Percentiles rank a stretch among this genome's conserved stretches.
These are phyloP conservation scores for Bipolaris bicolor DNA, from an alignment of 2,329 filamentous ascomycete species.

Conservation along the genomic window DNA sequence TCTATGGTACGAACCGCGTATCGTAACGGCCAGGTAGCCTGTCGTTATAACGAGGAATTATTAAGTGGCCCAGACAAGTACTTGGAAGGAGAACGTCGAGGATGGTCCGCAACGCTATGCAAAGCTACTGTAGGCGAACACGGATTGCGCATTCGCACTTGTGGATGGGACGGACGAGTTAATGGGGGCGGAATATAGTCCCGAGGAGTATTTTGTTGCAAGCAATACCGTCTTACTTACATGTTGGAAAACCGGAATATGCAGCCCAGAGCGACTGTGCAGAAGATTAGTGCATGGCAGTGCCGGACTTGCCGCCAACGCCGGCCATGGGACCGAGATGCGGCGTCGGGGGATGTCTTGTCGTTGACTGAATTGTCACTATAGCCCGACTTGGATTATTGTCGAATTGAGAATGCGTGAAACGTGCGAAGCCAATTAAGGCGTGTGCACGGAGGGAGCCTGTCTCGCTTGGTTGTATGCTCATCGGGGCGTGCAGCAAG, in stretches of 20 bases:
- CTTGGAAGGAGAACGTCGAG: background rate
- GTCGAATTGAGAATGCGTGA: background rate
- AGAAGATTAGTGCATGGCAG: slow-evolving; percentile 3
- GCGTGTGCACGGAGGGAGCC: background rate
- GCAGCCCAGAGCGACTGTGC: slow-evolving; percentile 10
- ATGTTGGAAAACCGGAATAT: slow-evolving; percentile 14
- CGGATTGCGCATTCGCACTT: background rate
- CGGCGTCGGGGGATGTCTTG: slow-evolving; percentile 9
- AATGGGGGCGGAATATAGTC: background rate
- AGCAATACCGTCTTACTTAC: slow-evolving; percentile 1
- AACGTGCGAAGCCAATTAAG: background rate
- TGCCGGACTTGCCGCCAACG: slow-evolving; percentile 10
- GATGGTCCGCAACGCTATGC: background rate
- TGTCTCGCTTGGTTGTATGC: background rate
- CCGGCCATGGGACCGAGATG: slow-evolving; percentile 13
- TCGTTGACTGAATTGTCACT: slow-evolving; percentile 5
- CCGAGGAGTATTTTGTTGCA: background rate
- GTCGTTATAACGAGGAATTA: background rate
- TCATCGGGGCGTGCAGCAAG: background rate
- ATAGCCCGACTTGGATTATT: background rate
- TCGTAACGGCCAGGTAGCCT: slow-evolving; percentile 3
- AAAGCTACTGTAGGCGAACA: background rate
- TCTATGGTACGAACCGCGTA: background rate
- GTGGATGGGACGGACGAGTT: background rate
- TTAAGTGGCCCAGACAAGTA: too few relatives aligned